Conservation (phyloP, 768 basidiomycete species). For the Rubroboletus satanas region DNA sequence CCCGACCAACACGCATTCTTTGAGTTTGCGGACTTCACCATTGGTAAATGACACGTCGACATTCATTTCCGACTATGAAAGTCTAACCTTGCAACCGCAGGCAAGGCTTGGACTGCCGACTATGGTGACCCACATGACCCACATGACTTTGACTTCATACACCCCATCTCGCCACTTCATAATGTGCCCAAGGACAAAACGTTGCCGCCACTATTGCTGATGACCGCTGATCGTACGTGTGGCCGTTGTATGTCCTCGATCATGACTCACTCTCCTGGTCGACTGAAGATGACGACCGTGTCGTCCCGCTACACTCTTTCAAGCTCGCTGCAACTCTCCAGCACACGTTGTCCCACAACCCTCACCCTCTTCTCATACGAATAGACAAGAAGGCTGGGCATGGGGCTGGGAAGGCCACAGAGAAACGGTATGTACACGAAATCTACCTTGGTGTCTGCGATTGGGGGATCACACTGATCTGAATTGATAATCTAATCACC, state of each 20-base stretch:
- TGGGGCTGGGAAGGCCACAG: constrained; percentile 75
- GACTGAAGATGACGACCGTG: constrained; percentile 70
- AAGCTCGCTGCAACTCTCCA: constrained; percentile 80
- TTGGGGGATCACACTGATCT: not conserved
- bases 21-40: constrained; percentile 73
- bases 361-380: constrained; percentile 68
- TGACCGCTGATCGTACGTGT: constrained; percentile 76
- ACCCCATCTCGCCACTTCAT: constrained; percentile 76
- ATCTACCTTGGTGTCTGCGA: not conserved
- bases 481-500: constrained; percentile 13
- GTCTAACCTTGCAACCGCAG: constrained; percentile 30
- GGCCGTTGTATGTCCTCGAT: not conserved
- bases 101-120: constrained; percentile 74
- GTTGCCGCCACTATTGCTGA: constrained; percentile 67
- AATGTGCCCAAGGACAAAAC: constrained; percentile 60
- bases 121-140: constrained; percentile 74
- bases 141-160: constrained; percentile 81
- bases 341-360: constrained; percentile 58
- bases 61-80: not conserved
- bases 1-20: not conserved
- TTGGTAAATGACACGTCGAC: constrained; percentile 41
- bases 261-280: constrained; percentile 2
- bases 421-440: constrained; percentile 46
- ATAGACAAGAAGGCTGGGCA: constrained; percentile 81
- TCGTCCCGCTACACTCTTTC: constrained; percentile 85